phyloP scores from a whole-genome alignment of 108 stramenopile genomes.

The Nannochloropsis salina region DNA sequence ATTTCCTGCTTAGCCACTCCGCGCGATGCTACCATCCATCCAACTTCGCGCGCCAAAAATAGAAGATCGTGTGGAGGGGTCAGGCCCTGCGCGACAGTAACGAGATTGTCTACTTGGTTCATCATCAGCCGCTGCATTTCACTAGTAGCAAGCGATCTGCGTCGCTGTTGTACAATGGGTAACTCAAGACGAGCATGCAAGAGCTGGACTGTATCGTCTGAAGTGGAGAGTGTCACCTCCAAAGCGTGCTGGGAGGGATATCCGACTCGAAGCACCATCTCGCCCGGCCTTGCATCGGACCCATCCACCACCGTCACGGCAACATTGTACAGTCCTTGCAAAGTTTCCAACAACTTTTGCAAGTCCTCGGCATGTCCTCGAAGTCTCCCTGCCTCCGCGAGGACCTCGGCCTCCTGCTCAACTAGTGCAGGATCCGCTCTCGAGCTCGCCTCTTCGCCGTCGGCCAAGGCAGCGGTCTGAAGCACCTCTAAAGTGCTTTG shows the following conservation, averaged over 20 bases:
- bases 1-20: background rate
- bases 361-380: background rate
- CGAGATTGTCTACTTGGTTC: background rate
- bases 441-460: background rate
- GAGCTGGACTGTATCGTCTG: background rate
- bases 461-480: background rate
- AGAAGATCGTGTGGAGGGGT: background rate
- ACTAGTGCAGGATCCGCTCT: background rate
- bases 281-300: background rate
- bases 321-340: background rate
- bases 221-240: background rate
- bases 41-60: constrained; percentile 3
- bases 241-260: constrained; percentile 17
- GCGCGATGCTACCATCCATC: background rate
- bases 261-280: background rate
- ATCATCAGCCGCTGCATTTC: constrained; percentile 8
- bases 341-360: background rate
- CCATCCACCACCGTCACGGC: background rate
- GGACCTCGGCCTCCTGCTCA: background rate
- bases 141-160: background rate
- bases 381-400: background rate
- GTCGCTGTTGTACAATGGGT: constrained; percentile 14
- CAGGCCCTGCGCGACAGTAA: background rate
- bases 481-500: background rate
- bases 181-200: background rate